Conservation (phyloP, 768 basidiomycete species). For the Tricholomella constricta region DNA sequence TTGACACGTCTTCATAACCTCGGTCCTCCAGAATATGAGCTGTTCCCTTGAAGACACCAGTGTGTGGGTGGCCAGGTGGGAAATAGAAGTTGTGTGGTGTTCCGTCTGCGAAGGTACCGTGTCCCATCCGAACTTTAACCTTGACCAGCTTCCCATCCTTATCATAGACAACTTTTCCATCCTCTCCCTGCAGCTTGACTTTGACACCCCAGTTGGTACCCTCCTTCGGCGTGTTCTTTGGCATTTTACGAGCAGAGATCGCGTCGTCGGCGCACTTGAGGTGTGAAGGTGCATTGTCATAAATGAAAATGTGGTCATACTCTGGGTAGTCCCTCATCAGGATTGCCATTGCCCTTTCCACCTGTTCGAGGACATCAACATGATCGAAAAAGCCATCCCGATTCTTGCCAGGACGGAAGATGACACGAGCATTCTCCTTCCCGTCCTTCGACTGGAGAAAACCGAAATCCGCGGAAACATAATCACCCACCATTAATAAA, state of each 20-base stretch:
- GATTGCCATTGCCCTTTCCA: too few species aligned
- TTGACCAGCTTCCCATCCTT: constrained; percentile 25
- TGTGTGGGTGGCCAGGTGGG: constrained; percentile 23
- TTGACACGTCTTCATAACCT: background rate
- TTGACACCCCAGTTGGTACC: constrained; percentile 22
- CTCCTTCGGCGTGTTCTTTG: constrained; percentile 13
- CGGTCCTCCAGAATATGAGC: background rate
- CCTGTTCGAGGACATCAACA: constrained; percentile 26
- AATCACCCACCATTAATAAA: constrained; percentile 38
- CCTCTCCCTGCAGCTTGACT: constrained; percentile 10
- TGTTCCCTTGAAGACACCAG: constrained; percentile 37
- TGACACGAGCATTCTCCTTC: constrained; percentile 15
- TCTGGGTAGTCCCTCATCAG: background rate
- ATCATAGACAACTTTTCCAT: constrained; percentile 24
- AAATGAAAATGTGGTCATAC: too few species aligned
- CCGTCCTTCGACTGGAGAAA: constrained; percentile 27
- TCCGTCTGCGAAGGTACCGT: constrained; percentile 24
- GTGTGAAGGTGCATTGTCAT: constrained; percentile 6
- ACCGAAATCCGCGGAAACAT: constrained; percentile 34
- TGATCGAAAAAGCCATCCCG: constrained; percentile 2
- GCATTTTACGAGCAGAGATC: constrained; percentile 5
- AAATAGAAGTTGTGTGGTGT: constrained; percentile 33
- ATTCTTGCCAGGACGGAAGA: constrained; percentile 25
- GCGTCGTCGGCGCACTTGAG: constrained; percentile 1
- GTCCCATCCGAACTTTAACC: constrained; percentile 31